Percentiles rank a stretch among this genome's conserved stretches.
phyloP scores from a whole-genome alignment of 31 red algal species.

The Odonthalia washingtoniensis region DNA sequence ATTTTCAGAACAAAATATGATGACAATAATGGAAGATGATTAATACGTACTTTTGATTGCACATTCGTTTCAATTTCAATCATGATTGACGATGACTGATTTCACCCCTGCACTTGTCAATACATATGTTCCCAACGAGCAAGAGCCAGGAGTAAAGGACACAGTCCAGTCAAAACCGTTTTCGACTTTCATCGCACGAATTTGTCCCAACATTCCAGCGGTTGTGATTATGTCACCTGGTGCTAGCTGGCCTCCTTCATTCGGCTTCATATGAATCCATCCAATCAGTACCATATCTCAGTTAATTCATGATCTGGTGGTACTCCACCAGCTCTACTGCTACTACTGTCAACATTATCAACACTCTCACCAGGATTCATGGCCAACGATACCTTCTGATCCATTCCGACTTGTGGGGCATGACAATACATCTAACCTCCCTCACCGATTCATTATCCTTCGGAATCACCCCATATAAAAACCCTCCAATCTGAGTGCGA shows the following conservation, averaged over 20 bases:
- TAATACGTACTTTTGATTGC: too few species aligned
- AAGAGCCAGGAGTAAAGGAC: constrained; percentile 91
- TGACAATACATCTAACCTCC: constrained; percentile 82
- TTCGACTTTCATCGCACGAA: constrained; percentile 40
- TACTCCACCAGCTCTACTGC: too few species aligned
- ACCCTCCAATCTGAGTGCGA: constrained; percentile 88
- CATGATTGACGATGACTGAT: too few species aligned
- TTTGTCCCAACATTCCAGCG: constrained; percentile 58
- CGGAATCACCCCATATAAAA: constrained; percentile 77
- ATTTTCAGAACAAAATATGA: too few species aligned
- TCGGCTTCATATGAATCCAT: constrained; percentile 96
- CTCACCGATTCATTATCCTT: constrained; percentile 73
- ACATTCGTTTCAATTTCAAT: too few species aligned
- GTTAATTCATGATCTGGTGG: constrained; percentile 80
- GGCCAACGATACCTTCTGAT: constrained; percentile 84
- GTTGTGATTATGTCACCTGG: constrained; percentile 82
- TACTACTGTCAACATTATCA: too few species aligned
- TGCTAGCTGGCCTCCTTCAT: constrained; percentile 73
- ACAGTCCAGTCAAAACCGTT: constrained; percentile 76
- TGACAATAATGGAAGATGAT: too few species aligned
- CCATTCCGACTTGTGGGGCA: constrained; percentile 91
- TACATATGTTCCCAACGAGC: constrained; percentile 76
- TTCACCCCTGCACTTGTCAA: constrained; percentile 79
- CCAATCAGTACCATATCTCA: constrained; percentile 85
- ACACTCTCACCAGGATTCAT: too few species aligned